These are phyloP conservation scores for Syncephalis fuscata DNA, from an alignment of 371 early-diverging fungal genomes.

Conservation along the genomic window DNA sequence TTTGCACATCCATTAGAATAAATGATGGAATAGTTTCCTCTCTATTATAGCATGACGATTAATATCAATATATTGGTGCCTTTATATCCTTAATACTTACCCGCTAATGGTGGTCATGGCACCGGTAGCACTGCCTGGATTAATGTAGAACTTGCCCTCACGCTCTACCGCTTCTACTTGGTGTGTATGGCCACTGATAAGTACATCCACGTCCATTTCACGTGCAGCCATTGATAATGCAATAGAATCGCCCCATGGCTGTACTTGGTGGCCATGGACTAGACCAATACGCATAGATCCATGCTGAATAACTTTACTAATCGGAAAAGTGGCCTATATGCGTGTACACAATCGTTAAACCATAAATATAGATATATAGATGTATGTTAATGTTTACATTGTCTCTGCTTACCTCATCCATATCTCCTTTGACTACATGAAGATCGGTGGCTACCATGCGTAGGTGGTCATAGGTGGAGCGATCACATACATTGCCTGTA, in stretches of 20 bases:
- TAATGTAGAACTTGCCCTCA: conserved; percentile 78
- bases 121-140: conserved; percentile 91
- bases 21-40: conserved; percentile 69
- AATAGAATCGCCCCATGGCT: conserved; percentile 77
- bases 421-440: conserved; percentile 67
- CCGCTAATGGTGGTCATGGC: conserved; percentile 25
- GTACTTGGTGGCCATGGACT: conserved; percentile 76
- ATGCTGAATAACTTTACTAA: conserved; percentile 49
- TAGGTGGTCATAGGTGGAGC: conserved; percentile 72
- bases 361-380: not conserved
- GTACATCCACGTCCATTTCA: conserved; percentile 81
- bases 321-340: conserved; percentile 21
- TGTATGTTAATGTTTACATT: not conserved
- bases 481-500: conserved; percentile 77
- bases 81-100: conserved; percentile 3
- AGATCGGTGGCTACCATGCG: conserved; percentile 67
- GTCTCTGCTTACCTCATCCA: conserved; percentile 42
- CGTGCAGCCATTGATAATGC: conserved; percentile 62
- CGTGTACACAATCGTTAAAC: not conserved
- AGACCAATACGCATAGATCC: conserved; percentile 68
- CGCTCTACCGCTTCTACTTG: conserved; percentile 77
- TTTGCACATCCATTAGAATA: conserved; percentile 88
- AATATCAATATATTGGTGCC: not conserved
- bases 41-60: conserved; percentile 3
- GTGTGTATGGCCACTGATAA: conserved; percentile 78